Base-by-base conservation (phyloP, 2,329 filamentous ascomycete species). In the Chlorencoelia australis region DNA sequence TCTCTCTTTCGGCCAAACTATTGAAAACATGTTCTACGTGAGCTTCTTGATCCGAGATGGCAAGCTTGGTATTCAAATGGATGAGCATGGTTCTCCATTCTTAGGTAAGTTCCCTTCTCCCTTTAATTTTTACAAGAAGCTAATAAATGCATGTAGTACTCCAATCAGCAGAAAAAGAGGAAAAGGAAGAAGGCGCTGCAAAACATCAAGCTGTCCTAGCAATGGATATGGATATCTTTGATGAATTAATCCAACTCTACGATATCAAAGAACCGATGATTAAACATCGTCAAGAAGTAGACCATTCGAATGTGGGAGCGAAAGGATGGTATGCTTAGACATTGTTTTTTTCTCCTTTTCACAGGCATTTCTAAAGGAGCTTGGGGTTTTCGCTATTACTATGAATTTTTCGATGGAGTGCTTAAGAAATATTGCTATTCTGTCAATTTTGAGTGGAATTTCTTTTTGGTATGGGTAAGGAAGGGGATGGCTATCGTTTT, bases 1-100 rank as follows among this genome's bases (percentile, higher is more conserved):
- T 1, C 66, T 66, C 25, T 94, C 86, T 1, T 98, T 96, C 52
- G 85, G 85, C 0, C 91, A 98, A 59, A 94, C 87, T 0, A 79
- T 98, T 5, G 91, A 98, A 57, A 98, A 98, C 51, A 68, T 98
- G 51, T 98, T 98, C 59, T 96, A 96, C 57, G 75, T 94, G 49
- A 93, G 85, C 56, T 98, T 98, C 54, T 64, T 98, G 42, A 86
- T 96, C 41, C 77, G 84, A 40, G 91, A 98, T 60, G 87, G 87
- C 8, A 75, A 73, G 41, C 73, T 87, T 5, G 75, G 75, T 21
- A 69, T 98, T n/a, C 67, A 73, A 3, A 71, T 76, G 38, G 88
- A 95, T 52, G 69, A 76, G 9, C 64, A 81, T 42, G 78, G 73
- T 2, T 63, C 94, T 27, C 88, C 88, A n/a, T 76, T 85, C 15